These are phyloP conservation scores for Pseudogymnoascus sp. DNA, from an alignment of 2,329 filamentous ascomycete genomes.

Conservation along the genomic window DNA sequence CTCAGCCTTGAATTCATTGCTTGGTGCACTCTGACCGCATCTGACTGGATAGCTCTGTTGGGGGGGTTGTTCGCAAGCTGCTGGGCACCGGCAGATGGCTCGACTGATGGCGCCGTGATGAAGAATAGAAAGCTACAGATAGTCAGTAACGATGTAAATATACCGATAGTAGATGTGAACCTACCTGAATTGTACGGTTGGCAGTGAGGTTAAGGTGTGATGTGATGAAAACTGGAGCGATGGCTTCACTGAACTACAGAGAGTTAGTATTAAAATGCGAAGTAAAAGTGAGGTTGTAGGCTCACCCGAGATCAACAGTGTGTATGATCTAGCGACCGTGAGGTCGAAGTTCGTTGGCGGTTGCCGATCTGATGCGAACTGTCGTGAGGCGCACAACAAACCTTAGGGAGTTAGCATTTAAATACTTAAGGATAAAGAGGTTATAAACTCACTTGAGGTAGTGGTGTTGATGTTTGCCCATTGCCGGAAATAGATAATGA, in stretches of 20 bases:
- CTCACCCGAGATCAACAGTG: neutral
- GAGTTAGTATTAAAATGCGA: neutral
- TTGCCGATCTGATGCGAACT: neutral
- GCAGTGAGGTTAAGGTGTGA: neutral
- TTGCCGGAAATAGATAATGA: neutral
- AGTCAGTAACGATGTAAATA: neutral
- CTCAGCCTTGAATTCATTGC: too few species aligned
- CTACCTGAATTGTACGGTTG: neutral
- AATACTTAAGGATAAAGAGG: neutral
- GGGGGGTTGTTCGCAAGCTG: too few species aligned
- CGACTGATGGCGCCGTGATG: too few species aligned
- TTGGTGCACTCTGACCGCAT: too few species aligned
- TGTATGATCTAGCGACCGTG: neutral
- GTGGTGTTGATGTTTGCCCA: neutral
- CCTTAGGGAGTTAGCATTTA: neutral
- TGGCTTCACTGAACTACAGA: neutral
- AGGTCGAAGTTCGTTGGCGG: neutral
- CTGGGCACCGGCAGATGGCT: too few species aligned
- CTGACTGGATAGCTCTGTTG: too few species aligned
- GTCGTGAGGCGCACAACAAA: neutral
- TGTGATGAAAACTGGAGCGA: neutral
- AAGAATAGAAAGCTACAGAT: neutral
- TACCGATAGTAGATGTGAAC: neutral
- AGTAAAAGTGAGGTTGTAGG: neutral
- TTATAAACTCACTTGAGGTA: neutral